Evolutionary conservation across 352 stramenopile species (phyloP), one percentile per base, ranked within the genome.

Genomic region (Globisporangium nunn): DNA sequence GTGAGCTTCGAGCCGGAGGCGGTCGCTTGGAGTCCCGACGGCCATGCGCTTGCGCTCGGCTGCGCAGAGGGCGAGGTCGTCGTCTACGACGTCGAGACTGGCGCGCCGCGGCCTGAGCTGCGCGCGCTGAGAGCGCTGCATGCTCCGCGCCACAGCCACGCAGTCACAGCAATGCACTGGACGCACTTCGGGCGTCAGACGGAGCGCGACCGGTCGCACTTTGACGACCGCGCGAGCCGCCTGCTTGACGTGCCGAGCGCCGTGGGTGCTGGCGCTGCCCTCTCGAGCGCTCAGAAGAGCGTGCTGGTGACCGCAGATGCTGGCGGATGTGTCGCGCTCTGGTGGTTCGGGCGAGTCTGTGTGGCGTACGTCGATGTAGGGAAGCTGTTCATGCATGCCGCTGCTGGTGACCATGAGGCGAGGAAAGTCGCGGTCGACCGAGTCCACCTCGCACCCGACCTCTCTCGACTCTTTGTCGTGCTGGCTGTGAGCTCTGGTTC

Each of bases 111-210:
- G 18, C 57, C 66, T 0, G 63, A 75, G 43, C 59, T 62, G 48
- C 66, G 64, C 30, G 59, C 50, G 0, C 47, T 73, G 23, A 62
- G 54, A 15, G 45, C 51, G 3, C 48, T 72, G 23, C 69, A 68
- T 7, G 71, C n/a, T 23, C 67, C 77, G 6, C 63, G 64, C 8
- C 78, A 91, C 52, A 50, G 65, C 50, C 51, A 60, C 18, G 44
- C 58, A 10, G 77, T 91, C 56, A 74, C 72, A n/a, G 64, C 74
- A 12, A 87, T 88, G 74, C 59, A 87, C 23, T 88, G 78, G 81
- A 35, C 23, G n/a, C 44, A 15, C 63, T 3, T 29, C 30, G 18
- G 37, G 31, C 14, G 5, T 0, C 2, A 31, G 6, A 17, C 14
- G 3, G 31, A 18, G 29, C 14, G 18, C 35, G 2, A 37, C 10